Percentiles rank a stretch among this genome's conserved stretches.
These are phyloP conservation scores for Solanum hybrid DNA, from an alignment of 305 asterid species.

Conservation along the genomic window DNA sequence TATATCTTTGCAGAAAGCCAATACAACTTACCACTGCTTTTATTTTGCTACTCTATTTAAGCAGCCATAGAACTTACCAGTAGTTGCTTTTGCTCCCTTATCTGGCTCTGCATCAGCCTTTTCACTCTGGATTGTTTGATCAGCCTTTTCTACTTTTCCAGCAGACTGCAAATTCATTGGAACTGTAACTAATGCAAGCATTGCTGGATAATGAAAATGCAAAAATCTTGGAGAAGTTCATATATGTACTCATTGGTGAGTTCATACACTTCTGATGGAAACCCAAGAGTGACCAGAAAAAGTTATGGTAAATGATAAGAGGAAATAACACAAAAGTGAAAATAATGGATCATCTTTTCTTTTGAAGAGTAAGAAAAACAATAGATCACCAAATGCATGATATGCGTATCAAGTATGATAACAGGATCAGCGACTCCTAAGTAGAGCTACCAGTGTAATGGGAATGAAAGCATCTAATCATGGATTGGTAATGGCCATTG, in stretches of 20 bases:
- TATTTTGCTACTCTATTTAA: constrained; percentile 1
- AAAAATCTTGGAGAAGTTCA: background rate
- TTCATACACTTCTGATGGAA: background rate
- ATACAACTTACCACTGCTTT: constrained; percentile 1
- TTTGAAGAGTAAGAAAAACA: background rate
- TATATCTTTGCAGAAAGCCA: background rate
- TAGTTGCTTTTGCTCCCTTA: constrained; percentile 16
- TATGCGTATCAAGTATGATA: background rate
- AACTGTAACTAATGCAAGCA: background rate
- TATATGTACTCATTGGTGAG: background rate
- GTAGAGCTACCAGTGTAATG: background rate
- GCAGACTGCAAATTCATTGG: constrained; percentile 57
- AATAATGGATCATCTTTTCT: background rate
- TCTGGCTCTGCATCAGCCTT: constrained; percentile 22
- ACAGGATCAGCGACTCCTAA: background rate
- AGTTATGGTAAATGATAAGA: background rate
- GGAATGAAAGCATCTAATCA: background rate
- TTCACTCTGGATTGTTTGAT: constrained; percentile 32
- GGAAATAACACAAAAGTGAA: background rate
- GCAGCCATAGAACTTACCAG: constrained; percentile 26
- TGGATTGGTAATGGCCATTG: background rate
- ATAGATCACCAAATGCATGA: background rate
- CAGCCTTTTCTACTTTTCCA: constrained; percentile 58
- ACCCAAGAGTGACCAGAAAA: background rate
- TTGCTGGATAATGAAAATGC: background rate